Evolutionary conservation across 495 filamentous ascomycete species (phyloP).

Genomic region (Neurospora sublineolata): DNA sequence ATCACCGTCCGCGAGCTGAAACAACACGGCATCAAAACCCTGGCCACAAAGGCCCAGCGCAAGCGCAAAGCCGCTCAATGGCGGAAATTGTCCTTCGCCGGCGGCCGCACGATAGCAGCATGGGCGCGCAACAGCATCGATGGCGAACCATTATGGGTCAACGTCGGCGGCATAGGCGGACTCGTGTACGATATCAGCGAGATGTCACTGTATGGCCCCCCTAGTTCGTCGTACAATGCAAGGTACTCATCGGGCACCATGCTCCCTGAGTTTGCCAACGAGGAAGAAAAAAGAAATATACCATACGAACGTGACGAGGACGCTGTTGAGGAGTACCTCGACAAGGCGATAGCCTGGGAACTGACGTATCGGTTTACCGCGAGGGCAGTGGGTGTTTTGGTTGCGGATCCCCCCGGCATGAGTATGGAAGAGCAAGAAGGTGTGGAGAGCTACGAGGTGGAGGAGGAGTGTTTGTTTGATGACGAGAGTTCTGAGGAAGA

Average conservation of each 20-base stretch:
- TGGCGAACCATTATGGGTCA: background rate
- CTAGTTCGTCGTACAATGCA: fast-evolving
- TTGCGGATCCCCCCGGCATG: background rate
- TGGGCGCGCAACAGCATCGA: background rate
- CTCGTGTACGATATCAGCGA: background rate
- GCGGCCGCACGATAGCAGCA: background rate
- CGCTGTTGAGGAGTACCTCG: background rate
- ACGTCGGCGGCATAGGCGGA: background rate
- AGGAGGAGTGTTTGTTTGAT: background rate
- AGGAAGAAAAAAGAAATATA: background rate
- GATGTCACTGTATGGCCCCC: background rate
- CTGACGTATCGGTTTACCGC: background rate
- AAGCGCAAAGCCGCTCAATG: background rate
- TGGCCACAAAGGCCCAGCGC: background rate
- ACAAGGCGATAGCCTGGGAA: background rate
- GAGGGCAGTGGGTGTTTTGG: background rate
- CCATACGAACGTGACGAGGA: background rate
- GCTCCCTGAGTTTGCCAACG: background rate
- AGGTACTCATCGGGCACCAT: background rate
- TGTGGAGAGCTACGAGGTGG: background rate
- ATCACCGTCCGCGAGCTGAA: background rate
- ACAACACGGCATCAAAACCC: background rate
- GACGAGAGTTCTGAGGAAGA: background rate
- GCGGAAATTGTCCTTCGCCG: background rate
- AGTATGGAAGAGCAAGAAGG: background rate